Evolutionary conservation across 495 filamentous ascomycete genomes (phyloP), one percentile per base, ranked within the genome.

Genomic region (Xanthoparmelia taractica): DNA sequence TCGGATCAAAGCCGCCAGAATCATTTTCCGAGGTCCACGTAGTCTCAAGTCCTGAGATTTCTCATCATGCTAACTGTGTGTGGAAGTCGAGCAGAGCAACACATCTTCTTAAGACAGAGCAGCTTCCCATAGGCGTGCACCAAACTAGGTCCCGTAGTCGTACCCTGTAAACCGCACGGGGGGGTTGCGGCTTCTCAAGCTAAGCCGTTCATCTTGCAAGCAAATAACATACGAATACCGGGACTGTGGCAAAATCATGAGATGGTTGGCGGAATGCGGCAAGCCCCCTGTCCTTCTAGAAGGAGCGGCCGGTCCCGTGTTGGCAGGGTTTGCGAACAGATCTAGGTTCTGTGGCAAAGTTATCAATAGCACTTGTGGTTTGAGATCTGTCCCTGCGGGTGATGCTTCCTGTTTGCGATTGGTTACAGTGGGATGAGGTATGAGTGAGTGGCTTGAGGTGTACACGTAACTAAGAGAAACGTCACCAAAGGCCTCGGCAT

Each of bases 221-320:
- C 2, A n/a, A 6, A 13, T 1, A 17, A 0, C 29, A 0, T 5
- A 29, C 17, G 23, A 29, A 0, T 5, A 3, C 12, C 12, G 12
- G 47, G 12, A 29, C 25, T 50, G 0, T 2, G 25, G 7, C 3
- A 27, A 11, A 1, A 27, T 17, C 23, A 27, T 7, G n/a, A 4
- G 25, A 50, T 4, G 25, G 23, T 50, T 29, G 12, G 13, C 7
- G 6, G 25, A 15, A 50, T 11, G 12, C 23, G 12, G 6, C 12
- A 5, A 29, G 47, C 29, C 47, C 29, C 47, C 7, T 12, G 13
- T 7, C 23, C 29, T 50, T 8, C 12, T 4, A 25, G 15, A 20
- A 50, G 8, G 47, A 15, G 43, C 25, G 1, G 25, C 23, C 47
- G 7, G 7, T 29, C 25, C 17, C 25, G 47, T 50, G n/a, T n/a